phyloP scores from a whole-genome alignment of 306 rosid species.

The Lablab purpureus region DNA sequence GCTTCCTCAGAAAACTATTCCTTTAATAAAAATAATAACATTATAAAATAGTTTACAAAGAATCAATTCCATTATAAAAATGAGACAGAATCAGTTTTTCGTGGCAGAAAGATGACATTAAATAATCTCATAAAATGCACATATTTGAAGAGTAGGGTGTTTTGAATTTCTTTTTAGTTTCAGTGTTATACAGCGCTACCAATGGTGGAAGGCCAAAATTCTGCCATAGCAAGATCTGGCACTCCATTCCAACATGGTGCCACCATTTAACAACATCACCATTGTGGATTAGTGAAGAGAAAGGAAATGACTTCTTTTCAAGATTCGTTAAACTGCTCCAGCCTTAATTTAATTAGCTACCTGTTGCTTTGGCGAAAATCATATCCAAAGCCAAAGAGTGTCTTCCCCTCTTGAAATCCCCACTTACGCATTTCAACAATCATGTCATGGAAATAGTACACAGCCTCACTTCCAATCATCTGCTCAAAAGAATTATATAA shows the following conservation, averaged over 20 bases:
- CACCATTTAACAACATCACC: neutral
- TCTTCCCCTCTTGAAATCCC: constrained; percentile 93
- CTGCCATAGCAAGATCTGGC: no score
- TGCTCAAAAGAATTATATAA: constrained; percentile 49
- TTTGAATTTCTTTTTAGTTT: neutral
- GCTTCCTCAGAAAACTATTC: constrained; percentile 31
- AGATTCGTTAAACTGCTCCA: neutral
- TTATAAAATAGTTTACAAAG: neutral
- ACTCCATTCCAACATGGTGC: neutral
- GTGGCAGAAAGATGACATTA: constrained; percentile 15
- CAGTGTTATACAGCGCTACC: neutral
- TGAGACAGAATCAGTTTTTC: neutral
- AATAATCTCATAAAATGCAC: constrained; percentile 32
- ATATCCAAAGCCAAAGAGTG: constrained; percentile 98
- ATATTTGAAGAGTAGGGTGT: neutral
- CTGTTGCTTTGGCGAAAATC: constrained; percentile 99
- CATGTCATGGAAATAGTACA: constrained; percentile 93
- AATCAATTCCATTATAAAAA: constrained; percentile 11
- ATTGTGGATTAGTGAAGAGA: constrained; percentile 29
- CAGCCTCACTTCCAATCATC: constrained; percentile 83
- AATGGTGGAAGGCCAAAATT: no score
- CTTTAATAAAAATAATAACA: constrained; percentile 20
- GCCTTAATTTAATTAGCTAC: constrained; percentile 51
- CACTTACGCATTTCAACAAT: constrained; percentile 84
- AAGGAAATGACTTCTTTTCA: constrained; percentile 4